Conservation (phyloP, 2,329 filamentous ascomycete genomes). For the Botrytis fabae region DNA sequence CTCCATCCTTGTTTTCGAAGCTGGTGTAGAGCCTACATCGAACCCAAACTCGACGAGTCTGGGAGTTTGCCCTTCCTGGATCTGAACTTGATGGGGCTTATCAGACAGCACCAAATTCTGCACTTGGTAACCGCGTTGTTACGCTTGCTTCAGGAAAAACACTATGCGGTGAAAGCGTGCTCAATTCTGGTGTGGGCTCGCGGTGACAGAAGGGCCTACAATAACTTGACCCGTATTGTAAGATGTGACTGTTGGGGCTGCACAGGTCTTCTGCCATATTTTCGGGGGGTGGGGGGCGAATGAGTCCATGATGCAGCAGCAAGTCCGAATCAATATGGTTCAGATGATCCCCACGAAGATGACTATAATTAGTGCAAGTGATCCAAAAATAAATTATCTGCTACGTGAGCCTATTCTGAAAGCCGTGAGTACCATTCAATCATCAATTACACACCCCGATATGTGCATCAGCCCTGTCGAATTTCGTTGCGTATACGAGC, state of each 20-base stretch:
- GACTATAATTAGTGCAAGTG: constrained; percentile 29
- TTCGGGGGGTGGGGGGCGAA: constrained; percentile 44
- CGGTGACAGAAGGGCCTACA: constrained; percentile 47
- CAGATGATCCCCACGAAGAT: constrained; percentile 37
- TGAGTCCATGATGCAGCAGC: constrained; percentile 25
- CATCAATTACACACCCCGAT: too few species aligned
- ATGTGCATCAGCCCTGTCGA: too few species aligned
- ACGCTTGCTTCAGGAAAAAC: constrained; percentile 42
- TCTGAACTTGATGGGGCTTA: constrained; percentile 42
- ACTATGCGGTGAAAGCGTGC: constrained; percentile 45
- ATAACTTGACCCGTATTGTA: constrained; percentile 47
- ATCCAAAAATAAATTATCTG: too few species aligned
- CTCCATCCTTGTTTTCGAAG: constrained; percentile 45
- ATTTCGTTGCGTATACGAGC: not conserved
- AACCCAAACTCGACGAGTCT: constrained; percentile 1
- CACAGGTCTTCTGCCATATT: constrained; percentile 48
- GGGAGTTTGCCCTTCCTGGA: constrained; percentile 14
- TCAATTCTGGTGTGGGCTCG: constrained; percentile 48
- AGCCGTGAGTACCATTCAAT: too few species aligned
- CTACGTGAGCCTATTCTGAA: too few species aligned
- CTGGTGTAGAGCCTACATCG: constrained; percentile 38
- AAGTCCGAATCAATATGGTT: constrained; percentile 35
- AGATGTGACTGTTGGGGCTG: constrained; percentile 49
- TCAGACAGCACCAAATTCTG: constrained; percentile 37
- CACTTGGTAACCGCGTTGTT: constrained; percentile 35